Percentiles rank a stretch among this genome's conserved stretches.
These are phyloP conservation scores for Quercus aquifolioides DNA, from an alignment of 306 rosid genomes.

Conservation along the genomic window DNA sequence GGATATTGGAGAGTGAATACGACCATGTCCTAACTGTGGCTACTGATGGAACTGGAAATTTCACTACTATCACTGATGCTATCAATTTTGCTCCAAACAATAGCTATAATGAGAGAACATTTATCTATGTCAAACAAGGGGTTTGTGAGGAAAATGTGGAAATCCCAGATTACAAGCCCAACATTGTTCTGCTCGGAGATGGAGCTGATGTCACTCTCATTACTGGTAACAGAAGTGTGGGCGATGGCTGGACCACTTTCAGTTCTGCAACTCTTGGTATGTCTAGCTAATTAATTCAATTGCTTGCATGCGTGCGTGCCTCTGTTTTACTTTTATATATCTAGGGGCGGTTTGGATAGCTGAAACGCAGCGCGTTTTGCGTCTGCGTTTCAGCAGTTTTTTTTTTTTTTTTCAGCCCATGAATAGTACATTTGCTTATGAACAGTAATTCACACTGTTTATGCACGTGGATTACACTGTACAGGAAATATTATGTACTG, in stretches of 20 bases:
- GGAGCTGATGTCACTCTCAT: conserved; percentile 63
- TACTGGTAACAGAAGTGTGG: conserved; percentile 51
- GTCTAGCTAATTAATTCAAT: neutral
- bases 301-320: neutral
- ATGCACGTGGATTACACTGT: too few species aligned
- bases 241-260: conserved; percentile 72
- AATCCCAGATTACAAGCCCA: conserved; percentile 60
- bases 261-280: conserved; percentile 80
- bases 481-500: too few species aligned
- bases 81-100: conserved; percentile 63
- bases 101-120: conserved; percentile 43
- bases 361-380: too few species aligned
- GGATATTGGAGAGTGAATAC: conserved; percentile 40
- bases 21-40: conserved; percentile 57
- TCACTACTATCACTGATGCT: conserved; percentile 62
- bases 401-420: too few species aligned
- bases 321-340: too few species aligned
- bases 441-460: too few species aligned
- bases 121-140: conserved; percentile 63
- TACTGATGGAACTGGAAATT: conserved; percentile 67
- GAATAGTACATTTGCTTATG: too few species aligned
- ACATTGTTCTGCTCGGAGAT: conserved; percentile 72
- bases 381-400: too few species aligned
- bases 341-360: too few species aligned
- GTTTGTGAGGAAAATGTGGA: conserved; percentile 67